Conservation (phyloP, 2,329 filamentous ascomycete species). For the Epichloe coenophiala region DNA sequence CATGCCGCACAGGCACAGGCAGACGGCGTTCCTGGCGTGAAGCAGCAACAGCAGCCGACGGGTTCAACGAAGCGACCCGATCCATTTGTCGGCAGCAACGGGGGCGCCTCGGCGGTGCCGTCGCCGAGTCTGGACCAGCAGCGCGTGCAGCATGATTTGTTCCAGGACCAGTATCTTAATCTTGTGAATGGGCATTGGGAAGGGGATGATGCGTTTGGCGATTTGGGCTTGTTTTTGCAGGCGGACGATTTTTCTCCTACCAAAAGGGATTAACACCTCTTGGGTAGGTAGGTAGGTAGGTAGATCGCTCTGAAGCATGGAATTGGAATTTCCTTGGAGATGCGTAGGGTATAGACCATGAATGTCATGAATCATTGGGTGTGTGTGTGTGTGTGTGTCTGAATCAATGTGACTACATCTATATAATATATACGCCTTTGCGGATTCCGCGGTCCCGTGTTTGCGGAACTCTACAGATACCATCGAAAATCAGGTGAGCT, state of each 20-base stretch:
- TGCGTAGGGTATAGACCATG: neutral
- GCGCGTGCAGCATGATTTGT: constrained; percentile 13
- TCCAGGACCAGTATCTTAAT: constrained; percentile 23
- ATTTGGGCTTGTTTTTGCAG: constrained; percentile 20
- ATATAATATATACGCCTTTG: too few species aligned
- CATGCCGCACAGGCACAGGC: constrained; percentile 12
- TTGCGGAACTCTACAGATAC: constrained; percentile 23
- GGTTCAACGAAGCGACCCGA: neutral
- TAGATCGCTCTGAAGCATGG: constrained; percentile 11
- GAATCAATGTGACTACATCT: neutral
- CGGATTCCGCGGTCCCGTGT: too few species aligned
- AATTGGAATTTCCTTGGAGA: too few species aligned
- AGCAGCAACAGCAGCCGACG: neutral
- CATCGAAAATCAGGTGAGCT: constrained; percentile 34
- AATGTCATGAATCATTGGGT: neutral
- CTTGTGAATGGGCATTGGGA: constrained; percentile 22
- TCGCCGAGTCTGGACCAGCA: constrained; percentile 6
- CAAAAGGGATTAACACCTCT: constrained; percentile 17
- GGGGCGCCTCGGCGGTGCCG: neutral
- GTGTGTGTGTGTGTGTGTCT: neutral
- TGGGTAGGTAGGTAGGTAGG: constrained; percentile 11
- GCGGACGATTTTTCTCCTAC: constrained; percentile 17
- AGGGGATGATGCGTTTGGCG: constrained; percentile 21
- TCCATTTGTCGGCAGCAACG: constrained; percentile 1
- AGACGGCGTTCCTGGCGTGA: constrained; percentile 1